Conservation (phyloP, 805 yeast species). For the Metschnikowia matae region DNA sequence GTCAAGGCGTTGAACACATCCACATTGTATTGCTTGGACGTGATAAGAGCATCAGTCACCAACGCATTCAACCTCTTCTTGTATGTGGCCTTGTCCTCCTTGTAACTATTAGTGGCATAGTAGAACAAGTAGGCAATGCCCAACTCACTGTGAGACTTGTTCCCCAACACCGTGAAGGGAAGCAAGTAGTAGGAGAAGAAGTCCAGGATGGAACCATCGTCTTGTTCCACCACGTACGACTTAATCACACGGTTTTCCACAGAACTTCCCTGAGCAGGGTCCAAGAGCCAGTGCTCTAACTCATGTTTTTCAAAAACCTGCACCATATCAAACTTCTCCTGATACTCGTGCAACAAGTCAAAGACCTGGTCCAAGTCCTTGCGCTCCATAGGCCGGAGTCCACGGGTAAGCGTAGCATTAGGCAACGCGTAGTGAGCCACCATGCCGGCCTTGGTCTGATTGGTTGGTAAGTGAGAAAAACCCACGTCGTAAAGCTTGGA, state of each 20-base stretch:
- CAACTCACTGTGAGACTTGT: conserved; percentile 57
- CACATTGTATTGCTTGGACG: conserved; percentile 62
- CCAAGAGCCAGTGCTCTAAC: conserved; percentile 76
- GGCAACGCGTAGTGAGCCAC: conserved; percentile 59
- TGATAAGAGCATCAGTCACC: conserved; percentile 69
- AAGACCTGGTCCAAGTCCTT: conserved; percentile 64
- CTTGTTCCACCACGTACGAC: conserved; percentile 70
- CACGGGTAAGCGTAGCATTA: conserved; percentile 42
- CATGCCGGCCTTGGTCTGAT: conserved; percentile 64
- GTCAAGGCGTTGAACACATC: conserved; percentile 95
- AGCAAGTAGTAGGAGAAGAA: conserved; percentile 85
- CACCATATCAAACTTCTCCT: conserved; percentile 64
- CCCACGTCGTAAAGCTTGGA: conserved; percentile 84
- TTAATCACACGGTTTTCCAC: conserved; percentile 47
- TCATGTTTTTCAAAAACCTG: conserved; percentile 70
- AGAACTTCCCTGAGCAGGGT: conserved; percentile 38
- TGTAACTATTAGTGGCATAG: conserved; percentile 63
- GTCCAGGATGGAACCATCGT: conserved; percentile 71
- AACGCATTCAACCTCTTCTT: conserved; percentile 57
- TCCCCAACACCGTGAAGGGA: conserved; percentile 78
- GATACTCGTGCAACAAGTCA: conserved; percentile 57
- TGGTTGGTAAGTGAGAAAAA: conserved; percentile 73
- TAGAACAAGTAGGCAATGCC: conserved; percentile 88
- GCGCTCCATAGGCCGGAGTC: conserved; percentile 53
- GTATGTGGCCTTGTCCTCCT: conserved; percentile 37